phyloP scores from a whole-genome alignment of 2,329 filamentous ascomycete species.

The Davidsoniella australis region DNA sequence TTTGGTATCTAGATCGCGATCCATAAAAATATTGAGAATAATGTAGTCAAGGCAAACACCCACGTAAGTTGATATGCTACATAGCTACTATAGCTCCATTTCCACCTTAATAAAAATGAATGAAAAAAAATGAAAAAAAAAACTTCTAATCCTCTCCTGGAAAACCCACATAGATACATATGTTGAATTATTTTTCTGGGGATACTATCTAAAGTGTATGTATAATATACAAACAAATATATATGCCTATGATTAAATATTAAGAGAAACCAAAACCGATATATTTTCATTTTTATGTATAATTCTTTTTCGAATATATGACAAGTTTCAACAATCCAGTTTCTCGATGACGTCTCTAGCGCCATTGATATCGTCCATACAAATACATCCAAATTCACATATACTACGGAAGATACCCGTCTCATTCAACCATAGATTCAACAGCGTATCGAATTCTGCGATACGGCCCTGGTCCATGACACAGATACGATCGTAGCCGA shows the following conservation, averaged over 20 bases:
- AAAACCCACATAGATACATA: too few relatives aligned
- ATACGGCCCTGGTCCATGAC: slow-evolving; percentile 88
- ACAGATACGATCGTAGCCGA: slow-evolving; percentile 86
- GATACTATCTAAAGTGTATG: neutral
- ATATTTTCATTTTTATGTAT: neutral
- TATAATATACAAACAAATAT: neutral
- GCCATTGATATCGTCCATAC: slow-evolving; percentile 33
- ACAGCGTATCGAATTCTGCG: slow-evolving; percentile 67
- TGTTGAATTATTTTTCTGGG: too few relatives aligned
- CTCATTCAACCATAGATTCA: slow-evolving; percentile 48
- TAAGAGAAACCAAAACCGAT: neutral
- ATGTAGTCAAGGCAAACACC: too few relatives aligned
- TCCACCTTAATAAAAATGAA: too few relatives aligned
- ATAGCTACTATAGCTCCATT: too few relatives aligned
- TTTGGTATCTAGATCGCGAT: too few relatives aligned
- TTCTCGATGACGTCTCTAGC: slow-evolving; percentile 23
- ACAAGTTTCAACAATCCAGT: neutral
- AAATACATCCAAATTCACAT: slow-evolving; percentile 75
- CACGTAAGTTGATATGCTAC: too few relatives aligned
- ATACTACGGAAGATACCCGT: slow-evolving; percentile 73
- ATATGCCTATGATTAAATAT: neutral
- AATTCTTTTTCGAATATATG: neutral
- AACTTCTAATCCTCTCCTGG: too few relatives aligned
- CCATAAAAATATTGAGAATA: too few relatives aligned
- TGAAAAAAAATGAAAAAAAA: too few relatives aligned